phyloP scores from a whole-genome alignment of 345 rosid genomes.

The Hibiscus trionum region DNA sequence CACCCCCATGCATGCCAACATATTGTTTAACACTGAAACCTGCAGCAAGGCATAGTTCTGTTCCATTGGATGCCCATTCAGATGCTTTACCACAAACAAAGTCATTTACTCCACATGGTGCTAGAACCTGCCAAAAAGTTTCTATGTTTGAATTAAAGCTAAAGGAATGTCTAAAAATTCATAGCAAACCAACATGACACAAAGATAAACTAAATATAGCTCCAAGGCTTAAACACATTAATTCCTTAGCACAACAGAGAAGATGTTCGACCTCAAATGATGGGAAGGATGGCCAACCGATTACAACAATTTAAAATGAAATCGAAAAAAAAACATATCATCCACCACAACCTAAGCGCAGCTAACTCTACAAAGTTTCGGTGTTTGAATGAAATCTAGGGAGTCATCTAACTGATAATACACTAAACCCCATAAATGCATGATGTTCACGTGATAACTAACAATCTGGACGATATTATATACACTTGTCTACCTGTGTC shows the following conservation, averaged over 20 bases:
- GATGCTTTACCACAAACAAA: constrained; percentile 78
- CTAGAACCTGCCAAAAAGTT: constrained; percentile 41
- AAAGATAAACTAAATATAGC: constrained; percentile 4
- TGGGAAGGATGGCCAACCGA: constrained; percentile 1
- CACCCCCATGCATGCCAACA: constrained; percentile 18
- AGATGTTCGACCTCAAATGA: constrained; percentile 2
- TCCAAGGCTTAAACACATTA: background rate
- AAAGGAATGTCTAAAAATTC: background rate
- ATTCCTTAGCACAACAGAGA: background rate
- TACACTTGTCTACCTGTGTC: constrained; percentile 37
- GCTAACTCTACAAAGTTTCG: background rate
- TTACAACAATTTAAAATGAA: background rate
- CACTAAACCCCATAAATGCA: no score
- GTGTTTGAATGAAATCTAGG: background rate
- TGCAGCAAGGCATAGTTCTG: constrained; percentile 73
- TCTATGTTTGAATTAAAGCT: constrained; percentile 14
- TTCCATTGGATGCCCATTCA: constrained; percentile 76
- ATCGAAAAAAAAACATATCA: background rate
- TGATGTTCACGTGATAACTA: no score
- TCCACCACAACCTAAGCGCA: background rate
- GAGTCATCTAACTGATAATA: no score
- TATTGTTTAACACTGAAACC: constrained; percentile 57
- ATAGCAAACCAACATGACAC: background rate
- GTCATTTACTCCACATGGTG: constrained; percentile 75
- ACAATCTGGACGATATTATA: background rate